Evolutionary conservation across 2,329 filamentous ascomycete species (phyloP), one percentile per base, ranked within the genome.

Genomic region (Fusarium abutilonis): DNA sequence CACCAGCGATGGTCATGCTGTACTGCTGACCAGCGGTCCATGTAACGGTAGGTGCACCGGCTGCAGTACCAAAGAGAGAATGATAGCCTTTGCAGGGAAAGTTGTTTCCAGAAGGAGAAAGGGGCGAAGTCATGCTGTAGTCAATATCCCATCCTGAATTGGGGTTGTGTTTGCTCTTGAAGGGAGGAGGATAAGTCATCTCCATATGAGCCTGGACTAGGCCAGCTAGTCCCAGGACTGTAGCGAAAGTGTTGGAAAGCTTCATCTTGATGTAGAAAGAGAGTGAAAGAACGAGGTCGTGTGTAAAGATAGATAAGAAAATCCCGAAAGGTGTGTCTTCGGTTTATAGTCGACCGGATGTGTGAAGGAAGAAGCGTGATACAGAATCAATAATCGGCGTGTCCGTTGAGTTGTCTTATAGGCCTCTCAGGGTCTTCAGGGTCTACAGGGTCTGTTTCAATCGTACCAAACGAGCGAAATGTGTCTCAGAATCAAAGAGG

Each of bases 31-130:
- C 90, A 4, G 87, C 83, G 3, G 77, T 72, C 74, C 89, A 93
- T 10, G 80, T 85, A 34, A 82, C 85, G 13, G 86, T 83, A 3
- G 85, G 75, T 13, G 77, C 73, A 64, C 85, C 85, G 21, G 76
- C 76, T 1, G 75, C 42, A 28, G 80, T 80, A 68, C 81, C 82
- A 6, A 84, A 61, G 34, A 82, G 76, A 45, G 70, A 71, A 42
- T 82, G 77, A 69, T 79, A 80, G 66, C 88, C 87, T 79, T 93
- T 92, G 84, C 91, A 95, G 5, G 91, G 88, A 73, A 86, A 94
- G 75, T 93, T 83, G 52, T 82, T 80, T 19, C 88, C 88, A 50
- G 80, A 79, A 13, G 78, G 70, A 2, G 75, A 71, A 34, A 94
- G 81, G 1, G 91, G 91, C 8, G 82, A 82, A 17, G 86, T 91